phyloP scores from a whole-genome alignment of 148 eudicot species.

The Amaranthus palmeri region DNA sequence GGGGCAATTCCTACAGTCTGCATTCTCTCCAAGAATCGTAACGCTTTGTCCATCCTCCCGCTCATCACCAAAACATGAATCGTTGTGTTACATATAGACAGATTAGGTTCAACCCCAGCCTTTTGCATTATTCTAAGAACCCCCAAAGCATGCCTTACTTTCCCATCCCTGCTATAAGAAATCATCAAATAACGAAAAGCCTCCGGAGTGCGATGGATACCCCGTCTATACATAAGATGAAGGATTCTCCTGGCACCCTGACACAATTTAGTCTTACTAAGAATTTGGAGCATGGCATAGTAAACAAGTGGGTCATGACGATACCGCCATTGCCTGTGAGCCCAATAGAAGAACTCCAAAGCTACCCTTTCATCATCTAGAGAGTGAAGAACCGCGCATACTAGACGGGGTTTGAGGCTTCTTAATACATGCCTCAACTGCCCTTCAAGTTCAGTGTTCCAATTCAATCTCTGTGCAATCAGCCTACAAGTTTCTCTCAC shows the following conservation, averaged over 20 bases:
- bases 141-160: conserved; percentile 21
- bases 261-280: conserved; percentile 27
- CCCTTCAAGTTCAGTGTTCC: conserved; percentile 28
- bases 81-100: conserved; percentile 28
- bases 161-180: conserved; percentile 31
- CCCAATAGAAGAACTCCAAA: conserved; percentile 31
- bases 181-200: conserved; percentile 26
- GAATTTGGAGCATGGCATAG: conserved; percentile 27
- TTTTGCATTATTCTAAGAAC: conserved; percentile 27
- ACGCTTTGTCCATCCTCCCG: conserved; percentile 24
- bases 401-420: conserved; percentile 27
- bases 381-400: conserved; percentile 31
- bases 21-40: conserved; percentile 25
- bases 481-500: conserved; percentile 31
- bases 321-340: conserved; percentile 34
- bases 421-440: conserved; percentile 23
- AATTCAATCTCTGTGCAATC: conserved; percentile 20
- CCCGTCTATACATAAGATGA: conserved; percentile 27
- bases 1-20: conserved; percentile 23
- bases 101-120: conserved; percentile 23
- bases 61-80: conserved; percentile 27
- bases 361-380: conserved; percentile 27
- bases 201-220: conserved; percentile 21
- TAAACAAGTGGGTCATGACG: conserved; percentile 24
- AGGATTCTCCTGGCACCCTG: conserved; percentile 33